Conservation (phyloP, 2,329 filamentous ascomycete genomes). For the Talaromyces sp. region DNA sequence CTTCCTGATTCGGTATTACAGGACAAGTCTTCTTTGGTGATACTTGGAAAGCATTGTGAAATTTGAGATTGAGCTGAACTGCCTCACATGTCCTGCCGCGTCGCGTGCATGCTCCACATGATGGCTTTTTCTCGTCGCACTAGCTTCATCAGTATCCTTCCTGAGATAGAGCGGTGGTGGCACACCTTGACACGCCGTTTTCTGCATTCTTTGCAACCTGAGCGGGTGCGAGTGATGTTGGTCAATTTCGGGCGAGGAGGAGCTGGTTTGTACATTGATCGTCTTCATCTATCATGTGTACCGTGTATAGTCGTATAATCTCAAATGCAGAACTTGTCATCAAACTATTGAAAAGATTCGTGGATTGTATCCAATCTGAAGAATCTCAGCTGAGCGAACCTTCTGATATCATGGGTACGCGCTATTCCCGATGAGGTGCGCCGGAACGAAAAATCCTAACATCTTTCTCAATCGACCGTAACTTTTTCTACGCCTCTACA, state of each 20-base stretch:
- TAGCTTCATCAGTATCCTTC: neutral
- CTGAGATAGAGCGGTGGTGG: neutral
- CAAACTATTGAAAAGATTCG: neutral
- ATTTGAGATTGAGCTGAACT: slow-evolving; percentile 4
- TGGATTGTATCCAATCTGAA: neutral
- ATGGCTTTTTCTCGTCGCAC: neutral
- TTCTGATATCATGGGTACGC: neutral
- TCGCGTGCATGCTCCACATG: neutral
- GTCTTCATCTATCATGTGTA: neutral
- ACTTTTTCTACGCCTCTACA: neutral
- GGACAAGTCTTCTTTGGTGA: neutral
- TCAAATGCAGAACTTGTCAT: neutral
- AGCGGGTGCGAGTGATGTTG: slow-evolving; percentile 6
- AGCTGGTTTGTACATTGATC: slow-evolving; percentile 2
- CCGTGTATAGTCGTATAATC: neutral
- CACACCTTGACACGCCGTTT: neutral
- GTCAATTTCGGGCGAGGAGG: slow-evolving; percentile 1
- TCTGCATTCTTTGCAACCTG: slow-evolving; percentile 8
- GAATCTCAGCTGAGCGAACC: neutral
- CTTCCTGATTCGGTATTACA: neutral
- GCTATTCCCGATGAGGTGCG: slow-evolving; percentile 5
- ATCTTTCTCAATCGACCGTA: neutral
- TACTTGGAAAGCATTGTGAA: neutral
- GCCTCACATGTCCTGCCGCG: slow-evolving; percentile 5
- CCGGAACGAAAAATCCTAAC: neutral